phyloP scores from a whole-genome alignment of 768 basidiomycete species.

The Leccinum subtestaceum region DNA sequence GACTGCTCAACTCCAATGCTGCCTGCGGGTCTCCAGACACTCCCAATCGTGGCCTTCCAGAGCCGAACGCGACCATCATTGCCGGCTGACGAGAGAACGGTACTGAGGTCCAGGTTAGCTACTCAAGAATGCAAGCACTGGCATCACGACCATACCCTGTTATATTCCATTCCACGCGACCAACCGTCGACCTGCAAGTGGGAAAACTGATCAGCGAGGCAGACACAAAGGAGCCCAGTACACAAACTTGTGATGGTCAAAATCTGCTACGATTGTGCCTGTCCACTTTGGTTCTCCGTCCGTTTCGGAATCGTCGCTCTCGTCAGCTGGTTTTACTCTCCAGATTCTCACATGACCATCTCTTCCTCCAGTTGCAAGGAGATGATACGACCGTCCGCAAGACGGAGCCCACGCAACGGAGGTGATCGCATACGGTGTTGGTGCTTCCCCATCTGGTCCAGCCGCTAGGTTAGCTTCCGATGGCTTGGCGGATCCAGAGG shows the following conservation, averaged over 20 bases:
- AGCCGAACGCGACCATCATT: slow-evolving; percentile 80
- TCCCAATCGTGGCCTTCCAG: slow-evolving; percentile 84
- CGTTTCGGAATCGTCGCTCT: slow-evolving; percentile 41
- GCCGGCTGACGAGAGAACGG: slow-evolving; percentile 78
- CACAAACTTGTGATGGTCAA: slow-evolving; percentile 77
- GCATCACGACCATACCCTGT: slow-evolving; percentile 54
- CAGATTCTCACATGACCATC: slow-evolving; percentile 91
- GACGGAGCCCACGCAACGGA: slow-evolving; percentile 92
- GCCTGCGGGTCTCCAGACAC: slow-evolving; percentile 81
- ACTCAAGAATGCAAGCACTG: neutral
- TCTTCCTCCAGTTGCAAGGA: slow-evolving; percentile 85
- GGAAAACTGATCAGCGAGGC: slow-evolving; percentile 3
- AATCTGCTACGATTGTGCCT: slow-evolving; percentile 76
- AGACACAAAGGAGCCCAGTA: neutral
- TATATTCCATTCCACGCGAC: slow-evolving; percentile 93
- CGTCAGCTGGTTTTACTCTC: slow-evolving; percentile 66
- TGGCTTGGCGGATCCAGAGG: slow-evolving; percentile 22
- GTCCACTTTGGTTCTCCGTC: slow-evolving; percentile 58
- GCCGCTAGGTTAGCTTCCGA: slow-evolving; percentile 23
- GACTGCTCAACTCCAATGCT: slow-evolving; percentile 79
- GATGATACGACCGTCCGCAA: slow-evolving; percentile 91
- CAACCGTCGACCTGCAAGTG: slow-evolving; percentile 59
- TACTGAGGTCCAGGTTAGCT: slow-evolving; percentile 42
- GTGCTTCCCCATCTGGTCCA: slow-evolving; percentile 32
- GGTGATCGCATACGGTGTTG: slow-evolving; percentile 63